A percentile compares a stretch with the other conserved stretches of the same genome.
phyloP scores from a whole-genome alignment of 495 filamentous ascomycete species.

The Xylaria palmicola region DNA sequence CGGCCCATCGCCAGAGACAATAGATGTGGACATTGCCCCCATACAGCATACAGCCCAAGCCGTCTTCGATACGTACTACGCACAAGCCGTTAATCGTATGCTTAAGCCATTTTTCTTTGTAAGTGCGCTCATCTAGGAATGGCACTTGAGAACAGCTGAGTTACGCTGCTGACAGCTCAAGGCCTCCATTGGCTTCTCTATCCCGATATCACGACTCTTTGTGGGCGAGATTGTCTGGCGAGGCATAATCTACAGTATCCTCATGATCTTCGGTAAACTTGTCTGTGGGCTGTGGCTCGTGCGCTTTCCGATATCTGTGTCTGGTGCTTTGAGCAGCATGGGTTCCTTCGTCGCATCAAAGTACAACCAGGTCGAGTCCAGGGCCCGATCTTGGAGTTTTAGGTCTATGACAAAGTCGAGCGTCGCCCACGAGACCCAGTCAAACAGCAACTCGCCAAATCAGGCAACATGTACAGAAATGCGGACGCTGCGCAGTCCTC shows the following conservation, averaged over 20 bases:
- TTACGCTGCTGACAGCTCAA: constrained; percentile 12
- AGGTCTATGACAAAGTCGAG: neutral
- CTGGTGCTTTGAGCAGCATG: neutral
- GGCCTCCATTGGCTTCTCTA: constrained; percentile 77
- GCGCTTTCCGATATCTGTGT: constrained; percentile 34
- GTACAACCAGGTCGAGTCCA: neutral
- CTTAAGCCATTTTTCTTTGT: constrained; percentile 77
- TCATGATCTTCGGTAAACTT: constrained; percentile 69
- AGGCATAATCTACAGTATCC: constrained; percentile 65
- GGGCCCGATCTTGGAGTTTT: neutral
- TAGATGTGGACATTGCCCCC: neutral
- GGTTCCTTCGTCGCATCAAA: neutral
- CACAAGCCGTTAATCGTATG: constrained; percentile 48
- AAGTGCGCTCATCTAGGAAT: constrained; percentile 19
- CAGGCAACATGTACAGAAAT: neutral
- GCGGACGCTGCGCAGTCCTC: neutral
- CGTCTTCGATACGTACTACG: constrained; percentile 60
- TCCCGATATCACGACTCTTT: constrained; percentile 74
- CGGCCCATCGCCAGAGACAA: neutral
- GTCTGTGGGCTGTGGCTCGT: constrained; percentile 64
- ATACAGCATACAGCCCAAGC: constrained; percentile 30
- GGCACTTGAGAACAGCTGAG: neutral
- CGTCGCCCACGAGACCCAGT: neutral
- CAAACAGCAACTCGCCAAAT: neutral
- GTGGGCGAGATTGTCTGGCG: constrained; percentile 62